These are phyloP conservation scores for Monosporascus ibericus DNA, from an alignment of 2,329 filamentous ascomycete species.

Conservation along the genomic window DNA sequence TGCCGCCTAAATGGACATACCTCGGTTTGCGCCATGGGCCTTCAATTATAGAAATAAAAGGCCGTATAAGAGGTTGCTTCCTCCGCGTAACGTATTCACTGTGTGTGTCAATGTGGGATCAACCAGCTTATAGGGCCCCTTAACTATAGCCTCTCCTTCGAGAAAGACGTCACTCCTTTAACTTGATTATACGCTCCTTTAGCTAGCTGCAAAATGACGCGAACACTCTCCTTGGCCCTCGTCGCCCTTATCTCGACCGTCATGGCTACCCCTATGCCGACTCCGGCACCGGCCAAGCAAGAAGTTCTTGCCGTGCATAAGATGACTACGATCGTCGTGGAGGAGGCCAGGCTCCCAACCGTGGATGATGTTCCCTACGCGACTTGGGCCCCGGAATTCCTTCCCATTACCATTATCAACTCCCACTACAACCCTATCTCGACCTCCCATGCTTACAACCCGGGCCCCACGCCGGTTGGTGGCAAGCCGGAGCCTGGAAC, in stretches of 20 bases:
- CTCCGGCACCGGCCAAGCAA: background rate
- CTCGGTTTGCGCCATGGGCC: background rate
- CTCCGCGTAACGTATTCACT: background rate
- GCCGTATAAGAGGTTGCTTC: background rate
- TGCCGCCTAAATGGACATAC: no score
- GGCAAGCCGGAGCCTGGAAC: slow-evolving; percentile 7
- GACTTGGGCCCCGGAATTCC: slow-evolving; percentile 3
- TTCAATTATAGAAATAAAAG: background rate
- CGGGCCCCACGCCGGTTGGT: slow-evolving; percentile 2
- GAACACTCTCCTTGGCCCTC: background rate
- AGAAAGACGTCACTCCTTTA: background rate
- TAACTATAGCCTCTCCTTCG: background rate
- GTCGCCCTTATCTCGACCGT: background rate
- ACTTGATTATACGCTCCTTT: background rate
- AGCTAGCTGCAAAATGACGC: background rate
- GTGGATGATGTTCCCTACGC: background rate
- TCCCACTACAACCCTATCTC: slow-evolving; percentile 5
- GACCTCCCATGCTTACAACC: slow-evolving; percentile 7
- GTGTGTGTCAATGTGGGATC: background rate
- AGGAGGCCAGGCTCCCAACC: background rate
- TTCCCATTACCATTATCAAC: slow-evolving; percentile 9
- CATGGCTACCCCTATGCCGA: background rate
- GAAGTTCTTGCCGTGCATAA: background rate
- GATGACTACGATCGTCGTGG: background rate
- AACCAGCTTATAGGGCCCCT: background rate